Conservation (phyloP, 2,329 filamentous ascomycete genomes). For the Elsinoe batatas region DNA sequence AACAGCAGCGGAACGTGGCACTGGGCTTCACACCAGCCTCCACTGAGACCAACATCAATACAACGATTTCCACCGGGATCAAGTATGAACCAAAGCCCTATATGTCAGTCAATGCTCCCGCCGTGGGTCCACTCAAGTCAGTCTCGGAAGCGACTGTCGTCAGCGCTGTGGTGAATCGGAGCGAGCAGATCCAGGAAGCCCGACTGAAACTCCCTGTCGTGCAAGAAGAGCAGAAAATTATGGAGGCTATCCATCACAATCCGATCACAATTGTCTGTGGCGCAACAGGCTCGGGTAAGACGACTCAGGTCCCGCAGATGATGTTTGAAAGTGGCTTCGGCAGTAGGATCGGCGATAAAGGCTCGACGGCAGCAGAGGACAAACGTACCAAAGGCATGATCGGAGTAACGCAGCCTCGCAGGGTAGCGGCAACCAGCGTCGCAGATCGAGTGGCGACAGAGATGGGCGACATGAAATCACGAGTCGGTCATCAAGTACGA, state of each 20-base stretch:
- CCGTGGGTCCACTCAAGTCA: background rate
- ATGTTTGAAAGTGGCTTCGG: conserved; percentile 91
- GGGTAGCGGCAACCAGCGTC: conserved; percentile 95
- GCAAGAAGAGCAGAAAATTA: conserved; percentile 90
- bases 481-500: conserved; percentile 82
- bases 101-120: conserved; percentile 6
- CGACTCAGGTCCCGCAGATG: conserved; percentile 94
- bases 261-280: conserved; percentile 86
- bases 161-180: conserved; percentile 60
- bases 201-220: conserved; percentile 79
- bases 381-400: conserved; percentile 66
- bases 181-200: conserved; percentile 64
- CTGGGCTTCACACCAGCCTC: conserved; percentile 54
- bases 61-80: too few relatives aligned
- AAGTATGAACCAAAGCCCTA: conserved; percentile 27
- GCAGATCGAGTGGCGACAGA: conserved; percentile 84
- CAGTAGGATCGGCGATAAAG: conserved; percentile 47
- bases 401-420: conserved; percentile 84
- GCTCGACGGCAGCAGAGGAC: background rate
- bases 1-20: conserved; percentile 72
- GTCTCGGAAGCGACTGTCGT: conserved; percentile 41
- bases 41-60: conserved; percentile 30
- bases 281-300: conserved; percentile 93
- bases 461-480: conserved; percentile 63
- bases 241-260: conserved; percentile 94